These are phyloP conservation scores for Myxozyma neotropica DNA, from an alignment of 805 yeast species.

Conservation along the genomic window DNA sequence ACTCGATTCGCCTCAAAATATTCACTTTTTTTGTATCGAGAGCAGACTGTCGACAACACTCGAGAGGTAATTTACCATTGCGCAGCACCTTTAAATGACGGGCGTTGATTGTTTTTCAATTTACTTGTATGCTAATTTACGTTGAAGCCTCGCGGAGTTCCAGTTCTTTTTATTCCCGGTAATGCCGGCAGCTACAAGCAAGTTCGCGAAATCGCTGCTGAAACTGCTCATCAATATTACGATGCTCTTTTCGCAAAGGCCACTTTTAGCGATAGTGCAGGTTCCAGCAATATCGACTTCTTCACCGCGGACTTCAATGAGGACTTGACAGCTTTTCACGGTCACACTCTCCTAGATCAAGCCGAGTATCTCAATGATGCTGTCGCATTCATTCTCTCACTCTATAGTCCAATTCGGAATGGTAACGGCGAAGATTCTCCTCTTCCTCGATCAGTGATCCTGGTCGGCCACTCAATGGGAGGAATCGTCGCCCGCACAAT, in stretches of 20 bases:
- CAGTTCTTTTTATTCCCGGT: conserved; percentile 92
- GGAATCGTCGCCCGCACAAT: conserved; percentile 92
- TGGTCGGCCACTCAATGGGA: conserved; percentile 96
- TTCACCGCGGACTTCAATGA: conserved; percentile 93
- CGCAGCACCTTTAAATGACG: no score
- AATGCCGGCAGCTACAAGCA: conserved; percentile 94
- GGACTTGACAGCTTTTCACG: conserved; percentile 95
- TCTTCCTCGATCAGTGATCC: conserved; percentile 67
- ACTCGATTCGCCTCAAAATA: conserved; percentile 78
- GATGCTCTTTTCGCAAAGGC: conserved; percentile 41
- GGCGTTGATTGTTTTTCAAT: not conserved
- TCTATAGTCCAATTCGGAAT: conserved; percentile 51
- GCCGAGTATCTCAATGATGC: conserved; percentile 94
- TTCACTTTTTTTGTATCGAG: conserved; percentile 80
- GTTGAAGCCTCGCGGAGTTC: conserved; percentile 68
- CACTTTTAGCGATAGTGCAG: conserved; percentile 33
- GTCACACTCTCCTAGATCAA: conserved; percentile 88
- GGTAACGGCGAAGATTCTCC: conserved; percentile 35
- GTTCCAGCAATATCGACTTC: conserved; percentile 65
- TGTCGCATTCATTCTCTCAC: conserved; percentile 65
- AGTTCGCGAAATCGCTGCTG: conserved; percentile 86
- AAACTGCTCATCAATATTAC: conserved; percentile 59
- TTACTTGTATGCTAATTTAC: not conserved
- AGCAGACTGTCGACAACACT: conserved; percentile 53
- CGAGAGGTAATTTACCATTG: conserved; percentile 18